These are phyloP conservation scores for Trametes cinnabarina DNA, from an alignment of 768 basidiomycete species.

Conservation along the genomic window DNA sequence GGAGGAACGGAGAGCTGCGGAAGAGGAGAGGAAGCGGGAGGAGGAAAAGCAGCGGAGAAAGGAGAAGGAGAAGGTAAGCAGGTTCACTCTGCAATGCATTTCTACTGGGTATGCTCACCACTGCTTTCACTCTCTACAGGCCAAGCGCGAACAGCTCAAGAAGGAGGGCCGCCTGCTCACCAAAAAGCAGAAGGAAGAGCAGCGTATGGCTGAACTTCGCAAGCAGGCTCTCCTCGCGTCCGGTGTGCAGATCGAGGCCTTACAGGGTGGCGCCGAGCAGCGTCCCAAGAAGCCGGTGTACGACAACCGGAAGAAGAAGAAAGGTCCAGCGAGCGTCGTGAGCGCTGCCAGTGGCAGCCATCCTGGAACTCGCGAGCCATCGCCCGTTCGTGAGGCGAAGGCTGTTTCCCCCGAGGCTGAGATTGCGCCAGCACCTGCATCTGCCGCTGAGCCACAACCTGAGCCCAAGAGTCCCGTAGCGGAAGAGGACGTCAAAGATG, in stretches of 20 bases:
- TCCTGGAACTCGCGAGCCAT: constrained; percentile 28
- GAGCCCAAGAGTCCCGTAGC: constrained; percentile 7
- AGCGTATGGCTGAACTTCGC: constrained; percentile 84
- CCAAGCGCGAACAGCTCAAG: constrained; percentile 84
- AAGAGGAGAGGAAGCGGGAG: constrained; percentile 74
- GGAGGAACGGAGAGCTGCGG: constrained; percentile 75
- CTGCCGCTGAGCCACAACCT: constrained; percentile 23
- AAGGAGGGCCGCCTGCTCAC: constrained; percentile 93
- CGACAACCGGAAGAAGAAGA: constrained; percentile 79
- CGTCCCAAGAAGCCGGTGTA: constrained; percentile 77
- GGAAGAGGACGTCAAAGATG: constrained; percentile 44
- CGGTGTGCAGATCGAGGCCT: constrained; percentile 86
- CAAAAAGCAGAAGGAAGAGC: constrained; percentile 97
- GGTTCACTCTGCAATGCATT: constrained; percentile 8
- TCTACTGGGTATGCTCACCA: not conserved
- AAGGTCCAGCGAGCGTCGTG: constrained; percentile 12
- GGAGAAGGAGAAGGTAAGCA: constrained; percentile 79
- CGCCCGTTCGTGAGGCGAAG: constrained; percentile 23
- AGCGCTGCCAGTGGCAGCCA: constrained; percentile 19
- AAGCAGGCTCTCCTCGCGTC: constrained; percentile 88
- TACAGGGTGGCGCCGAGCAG: constrained; percentile 51
- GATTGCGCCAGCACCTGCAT: constrained; percentile 25
- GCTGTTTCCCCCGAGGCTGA: constrained; percentile 35
- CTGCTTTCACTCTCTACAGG: constrained; percentile 42
- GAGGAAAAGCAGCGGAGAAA: constrained; percentile 83